These are phyloP conservation scores for Zygosaccharomyces gambellarensis DNA, from an alignment of 805 yeast species.

Conservation along the genomic window DNA sequence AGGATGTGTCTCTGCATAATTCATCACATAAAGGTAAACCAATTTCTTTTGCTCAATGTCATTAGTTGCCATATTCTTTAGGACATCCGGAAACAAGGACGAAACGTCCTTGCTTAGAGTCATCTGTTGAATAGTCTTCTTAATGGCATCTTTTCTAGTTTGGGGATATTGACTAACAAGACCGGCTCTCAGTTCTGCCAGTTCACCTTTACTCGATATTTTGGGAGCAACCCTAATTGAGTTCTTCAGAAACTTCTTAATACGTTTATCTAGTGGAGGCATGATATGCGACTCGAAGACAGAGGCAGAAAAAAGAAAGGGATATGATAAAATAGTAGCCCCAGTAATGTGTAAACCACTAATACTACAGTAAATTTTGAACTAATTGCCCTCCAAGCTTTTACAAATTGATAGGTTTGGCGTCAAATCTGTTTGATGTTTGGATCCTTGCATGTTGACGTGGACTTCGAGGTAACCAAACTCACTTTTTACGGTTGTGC, in stretches of 20 bases:
- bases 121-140: constrained; percentile 96
- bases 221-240: constrained; percentile 37
- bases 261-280: constrained; percentile 35
- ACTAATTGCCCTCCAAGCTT: neutral
- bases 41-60: constrained; percentile 95
- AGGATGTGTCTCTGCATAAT: constrained; percentile 94
- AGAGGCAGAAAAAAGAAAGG: neutral
- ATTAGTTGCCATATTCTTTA: constrained; percentile 94
- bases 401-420: neutral
- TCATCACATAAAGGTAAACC: constrained; percentile 92
- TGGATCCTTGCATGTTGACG: neutral
- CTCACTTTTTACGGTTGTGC: neutral
- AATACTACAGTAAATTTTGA: neutral
- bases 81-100: constrained; percentile 87
- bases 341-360: neutral
- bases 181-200: constrained; percentile 86
- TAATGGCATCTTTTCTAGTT: constrained; percentile 94
- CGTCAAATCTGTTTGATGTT: neutral
- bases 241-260: constrained; percentile 34
- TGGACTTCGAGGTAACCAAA: neutral
- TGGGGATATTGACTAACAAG: constrained; percentile 91
- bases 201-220: constrained; percentile 54
- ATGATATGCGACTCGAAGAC: constrained; percentile 8
- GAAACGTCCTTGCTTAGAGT: constrained; percentile 96
- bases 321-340: neutral